Evolutionary conservation across 306 rosid species (phyloP), one percentile per base, ranked within the genome.

Genomic region (Quercus rubra): DNA sequence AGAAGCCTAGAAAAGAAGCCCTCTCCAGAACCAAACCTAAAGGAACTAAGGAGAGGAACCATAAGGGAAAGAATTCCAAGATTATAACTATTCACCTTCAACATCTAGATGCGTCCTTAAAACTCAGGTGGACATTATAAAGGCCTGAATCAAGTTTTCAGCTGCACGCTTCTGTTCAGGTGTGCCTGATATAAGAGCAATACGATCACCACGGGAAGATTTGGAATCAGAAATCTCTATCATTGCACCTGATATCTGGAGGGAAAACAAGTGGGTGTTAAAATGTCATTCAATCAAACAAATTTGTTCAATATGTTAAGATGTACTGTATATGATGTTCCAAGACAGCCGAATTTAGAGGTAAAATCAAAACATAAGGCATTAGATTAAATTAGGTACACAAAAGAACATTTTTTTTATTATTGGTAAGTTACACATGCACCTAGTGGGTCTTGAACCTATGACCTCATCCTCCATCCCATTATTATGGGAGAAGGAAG

Each of bases 141-240:
- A 96, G 62, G 99, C 99, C 94, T 93, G 93, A 81, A 96, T 93
- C 93, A 96, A 87, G 87, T 88, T 93, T 88, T 93, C 97, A 18
- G 99, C 99, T 25, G 97, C 88, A 17, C 89, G 93, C 88, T 89
- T 91, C 85, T 96, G 94, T 73, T 93, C 99, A 54, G 91, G 83
- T 59, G 97, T 93, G 80, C 99, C 99, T 64, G 96, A 93, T 81
- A 96, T 88, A 57, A 74, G 83, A 79, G 99, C 99, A 83, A 93
- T 81, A 10, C 97, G 93, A 81, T 93, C 97, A 79, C 98, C 98
- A 35, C 91, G 89, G 51, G 87, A 86, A 74, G 88, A 86, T 82
- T 80, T 93, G 75, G 97, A 80, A 63, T 96, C 98, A 41, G 96
- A 88, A 64, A 96, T 85, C 83, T 96, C 97, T 78, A 96, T 66